Base-by-base conservation (phyloP, 805 yeast species). In the Candida tallmaniae region DNA sequence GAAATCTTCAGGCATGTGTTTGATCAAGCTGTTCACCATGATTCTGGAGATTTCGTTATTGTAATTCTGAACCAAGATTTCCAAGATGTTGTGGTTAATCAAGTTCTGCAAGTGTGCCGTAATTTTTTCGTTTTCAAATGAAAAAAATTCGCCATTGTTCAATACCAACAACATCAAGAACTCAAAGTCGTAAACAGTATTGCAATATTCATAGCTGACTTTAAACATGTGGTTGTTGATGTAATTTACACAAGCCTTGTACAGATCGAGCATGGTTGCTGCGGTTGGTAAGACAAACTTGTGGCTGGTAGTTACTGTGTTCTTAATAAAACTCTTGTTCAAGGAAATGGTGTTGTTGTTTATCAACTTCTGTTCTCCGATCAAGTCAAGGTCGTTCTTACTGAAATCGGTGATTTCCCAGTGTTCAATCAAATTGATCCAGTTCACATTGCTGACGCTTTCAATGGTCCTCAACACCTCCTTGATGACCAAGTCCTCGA, bases 71-170 rank as follows among this genome's bases (percentile, higher is more conserved):
- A 76, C 67, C 20, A 74, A 57, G 38, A 68, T 69, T 34, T 73
- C 74, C 21, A 84, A 58, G 4, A 83, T 49, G 2, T 67, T 64
- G 1, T 83, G 66, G 2, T 79, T 83, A 4, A 80, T 62, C 18
- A 85, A 56, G 29, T 66, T 70, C 45, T 70, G 73, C 28, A 83
- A 56, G 39, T 83, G 76, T 34, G 80, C 68, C 4, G 36, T 42
- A 3, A 41, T 46, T 12, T 43, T 46, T 4, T 42, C 51, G 5
- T 31, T 54, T 24, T 43, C 62, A 10, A 58, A 36, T 18, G 51
- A 56, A 27, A 83, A 69, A 21, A 83, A 60, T 41, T 83, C 89
- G 4, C 76, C 79, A 45, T 78, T 83, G 51, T 79, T 81, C 23
- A 82, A 52, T 4, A 80, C 56, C 40, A 80, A 50, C 35, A 82